Base-by-base conservation (phyloP, 192 early-diverging fungal species). In the Gigaspora rosea region DNA sequence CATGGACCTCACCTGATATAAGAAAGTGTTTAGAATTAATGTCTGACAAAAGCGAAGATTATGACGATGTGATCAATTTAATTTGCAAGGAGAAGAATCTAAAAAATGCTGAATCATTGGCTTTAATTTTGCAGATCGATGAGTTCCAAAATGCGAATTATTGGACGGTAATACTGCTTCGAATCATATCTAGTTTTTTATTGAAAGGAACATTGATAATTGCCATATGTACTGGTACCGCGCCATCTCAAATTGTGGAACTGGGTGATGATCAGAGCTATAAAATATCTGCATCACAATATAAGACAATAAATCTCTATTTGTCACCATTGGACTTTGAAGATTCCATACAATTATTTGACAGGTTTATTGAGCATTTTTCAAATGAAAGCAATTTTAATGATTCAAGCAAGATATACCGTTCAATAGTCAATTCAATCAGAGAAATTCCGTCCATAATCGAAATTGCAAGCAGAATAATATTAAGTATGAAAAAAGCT, bases 91-190 rank as follows among this genome's bases (percentile, higher is more conserved):
- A 51, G 13, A 51, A 51, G 50, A 59, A 59, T 2, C 22, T 27
- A 3, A 20, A 59, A 22, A 20, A 18, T 2, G 3, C 62, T 64
- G 33, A 12, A 27, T 36, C 27, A 36, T 64, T 64, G 62, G 36
- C 41, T 64, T 64, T 64, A 64, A 11, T 64, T 64, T 64, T 64
- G 33, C 62, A 64, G 35, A 64, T 64, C 36, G 62, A 64, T 41
- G 62, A 64, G 41, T 64, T 64, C 36, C 62, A 64, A 16, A 12
- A 7, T 64, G 62, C 8, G 41, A 64, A 64, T 41, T 64, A 64
- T 16, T 64, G 62, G 62, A 64, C 62, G 35, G 36, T 35, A 13
- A 64, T 33, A 41, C 36, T 64, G 36, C 35, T 64, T 41, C 62
- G 62, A 3, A 18, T 64, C 35, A 64, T 64, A 64, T 36, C 13